Percentiles rank a stretch among this genome's conserved stretches.
phyloP scores from a whole-genome alignment of 257 asterid genomes.

The Solanum chilense region DNA sequence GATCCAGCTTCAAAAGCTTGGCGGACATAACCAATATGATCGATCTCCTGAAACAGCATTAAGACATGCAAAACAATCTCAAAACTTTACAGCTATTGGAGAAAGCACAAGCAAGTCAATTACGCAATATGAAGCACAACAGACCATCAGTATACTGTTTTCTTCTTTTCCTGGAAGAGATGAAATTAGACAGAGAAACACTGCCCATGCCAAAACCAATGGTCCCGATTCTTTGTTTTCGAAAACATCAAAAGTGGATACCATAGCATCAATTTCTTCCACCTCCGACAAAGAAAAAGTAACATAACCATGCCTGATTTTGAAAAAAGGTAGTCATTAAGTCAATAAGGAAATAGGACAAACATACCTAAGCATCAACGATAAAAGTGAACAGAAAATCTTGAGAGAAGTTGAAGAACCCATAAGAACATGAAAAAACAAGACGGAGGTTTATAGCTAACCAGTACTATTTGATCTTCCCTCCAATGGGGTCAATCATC shows the following conservation, averaged over 20 bases:
- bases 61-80: constrained; percentile 1
- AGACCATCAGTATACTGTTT: constrained; percentile 53
- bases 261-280: constrained; percentile 54
- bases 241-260: constrained; percentile 45
- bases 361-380: neutral
- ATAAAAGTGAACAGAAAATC: neutral
- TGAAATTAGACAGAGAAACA: constrained; percentile 75
- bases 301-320: constrained; percentile 66
- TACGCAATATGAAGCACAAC: constrained; percentile 5
- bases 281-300: constrained; percentile 69
- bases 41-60: constrained; percentile 60
- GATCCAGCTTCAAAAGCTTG: constrained; percentile 89
- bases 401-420: neutral
- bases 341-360: neutral
- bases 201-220: constrained; percentile 89
- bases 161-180: constrained; percentile 78
- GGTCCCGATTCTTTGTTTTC: constrained; percentile 81
- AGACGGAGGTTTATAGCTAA: neutral
- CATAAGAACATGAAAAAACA: neutral
- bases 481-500: neutral
- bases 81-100: neutral
- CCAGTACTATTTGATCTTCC: neutral
- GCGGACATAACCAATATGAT: constrained; percentile 72
- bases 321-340: neutral
- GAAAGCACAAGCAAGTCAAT: constrained; percentile 3